A percentile compares a stretch with the other conserved stretches of the same genome.
Conservation (phyloP, 306 rosid species). For the Rosa rugosa region DNA sequence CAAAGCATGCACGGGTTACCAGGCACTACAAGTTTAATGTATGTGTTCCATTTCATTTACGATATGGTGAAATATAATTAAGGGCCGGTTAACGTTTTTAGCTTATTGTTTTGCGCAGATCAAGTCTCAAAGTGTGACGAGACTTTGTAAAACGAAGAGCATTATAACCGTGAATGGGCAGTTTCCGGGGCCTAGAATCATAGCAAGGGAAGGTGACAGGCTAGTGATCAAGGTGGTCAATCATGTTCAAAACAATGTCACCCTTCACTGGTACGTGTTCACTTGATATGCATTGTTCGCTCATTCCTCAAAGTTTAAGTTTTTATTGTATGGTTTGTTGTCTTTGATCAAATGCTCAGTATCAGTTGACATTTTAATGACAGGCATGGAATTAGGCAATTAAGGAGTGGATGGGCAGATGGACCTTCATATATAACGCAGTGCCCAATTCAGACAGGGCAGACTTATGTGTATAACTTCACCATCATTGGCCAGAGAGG, state of each 20-base stretch:
- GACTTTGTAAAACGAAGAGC: conserved; percentile 73
- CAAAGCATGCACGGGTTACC: conserved; percentile 51
- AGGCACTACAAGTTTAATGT: conserved; percentile 71
- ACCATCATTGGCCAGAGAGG: conserved; percentile 64
- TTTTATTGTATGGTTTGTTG: too few relatives aligned
- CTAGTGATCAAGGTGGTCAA: conserved; percentile 59
- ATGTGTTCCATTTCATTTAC: conserved; percentile 21
- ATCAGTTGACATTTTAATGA: background rate
- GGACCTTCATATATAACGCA: conserved; percentile 78
- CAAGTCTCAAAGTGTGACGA: conserved; percentile 54
- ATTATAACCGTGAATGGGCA: conserved; percentile 65
- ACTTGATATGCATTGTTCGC: background rate
- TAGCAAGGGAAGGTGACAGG: conserved; percentile 81
- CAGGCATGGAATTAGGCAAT: conserved; percentile 67
- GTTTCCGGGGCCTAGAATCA: conserved; percentile 64
- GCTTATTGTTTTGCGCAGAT: conserved; percentile 31
- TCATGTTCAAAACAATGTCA: conserved; percentile 52
- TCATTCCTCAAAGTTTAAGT: background rate
- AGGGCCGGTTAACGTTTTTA: background rate
- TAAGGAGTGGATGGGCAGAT: conserved; percentile 73
- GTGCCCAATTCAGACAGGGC: conserved; percentile 68
- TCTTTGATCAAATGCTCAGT: background rate
- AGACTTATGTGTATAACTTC: conserved; percentile 59
- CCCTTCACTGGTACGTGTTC: conserved; percentile 56
- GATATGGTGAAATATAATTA: background rate